These are phyloP conservation scores for Gaertneriomyces sp. DNA, from an alignment of 192 early-diverging fungal genomes.

Conservation along the genomic window DNA sequence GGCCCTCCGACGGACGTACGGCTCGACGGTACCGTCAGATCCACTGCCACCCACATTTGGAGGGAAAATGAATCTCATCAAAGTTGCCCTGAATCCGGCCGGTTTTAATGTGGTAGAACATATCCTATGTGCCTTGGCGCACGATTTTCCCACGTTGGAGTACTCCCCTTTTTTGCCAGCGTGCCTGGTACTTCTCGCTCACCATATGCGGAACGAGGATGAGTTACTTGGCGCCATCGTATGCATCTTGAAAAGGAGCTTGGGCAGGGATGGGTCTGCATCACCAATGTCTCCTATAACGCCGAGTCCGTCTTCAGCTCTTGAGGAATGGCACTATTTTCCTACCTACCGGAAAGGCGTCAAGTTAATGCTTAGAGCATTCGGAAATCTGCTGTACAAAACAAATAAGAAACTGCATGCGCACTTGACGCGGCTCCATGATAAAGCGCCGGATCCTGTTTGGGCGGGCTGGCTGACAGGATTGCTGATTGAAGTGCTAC, in stretches of 20 bases:
- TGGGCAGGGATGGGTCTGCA: too few relatives aligned
- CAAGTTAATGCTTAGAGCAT: slow-evolving; percentile 39
- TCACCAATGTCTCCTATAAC: neutral
- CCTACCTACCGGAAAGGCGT: slow-evolving; percentile 44
- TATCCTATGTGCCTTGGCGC: slow-evolving; percentile 39
- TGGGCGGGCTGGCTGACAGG: slow-evolving; percentile 41
- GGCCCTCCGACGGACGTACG: slow-evolving; percentile 36
- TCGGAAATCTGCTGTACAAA: slow-evolving; percentile 37
- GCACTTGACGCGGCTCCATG: slow-evolving; percentile 31
- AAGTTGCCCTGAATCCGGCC: slow-evolving; percentile 22
- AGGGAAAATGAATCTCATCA: slow-evolving; percentile 25
- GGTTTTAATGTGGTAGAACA: slow-evolving; percentile 30
- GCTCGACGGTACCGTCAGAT: slow-evolving; percentile 29
- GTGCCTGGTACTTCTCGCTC: slow-evolving; percentile 31
- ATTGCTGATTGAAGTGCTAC: slow-evolving; percentile 36
- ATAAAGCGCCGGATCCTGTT: slow-evolving; percentile 28
- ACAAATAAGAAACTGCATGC: slow-evolving; percentile 33
- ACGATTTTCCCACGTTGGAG: slow-evolving; percentile 47
- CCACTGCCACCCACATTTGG: slow-evolving; percentile 44
- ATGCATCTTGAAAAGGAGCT: slow-evolving; percentile 35
- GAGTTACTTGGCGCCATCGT: slow-evolving; percentile 38
- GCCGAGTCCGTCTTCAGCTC: neutral
- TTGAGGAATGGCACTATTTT: slow-evolving; percentile 36
- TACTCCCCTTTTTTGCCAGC: slow-evolving; percentile 43
- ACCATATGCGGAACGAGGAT: slow-evolving; percentile 37